Base-by-base conservation (phyloP, 1,284 basidiomycete species). In the Ganoderma sinense region DNA sequence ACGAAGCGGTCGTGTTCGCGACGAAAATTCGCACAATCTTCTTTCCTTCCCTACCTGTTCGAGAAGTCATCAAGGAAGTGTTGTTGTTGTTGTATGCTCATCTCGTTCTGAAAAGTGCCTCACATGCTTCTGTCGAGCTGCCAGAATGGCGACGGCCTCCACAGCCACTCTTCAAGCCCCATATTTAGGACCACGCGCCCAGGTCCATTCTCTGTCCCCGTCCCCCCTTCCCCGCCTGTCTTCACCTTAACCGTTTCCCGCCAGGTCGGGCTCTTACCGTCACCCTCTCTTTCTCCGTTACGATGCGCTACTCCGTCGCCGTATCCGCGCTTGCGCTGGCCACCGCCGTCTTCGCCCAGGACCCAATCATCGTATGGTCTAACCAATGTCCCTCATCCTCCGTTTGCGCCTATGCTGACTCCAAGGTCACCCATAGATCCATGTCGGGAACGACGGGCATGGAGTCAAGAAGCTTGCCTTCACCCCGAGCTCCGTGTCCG, bases 401-500 rank as follows among this genome's bases (percentile, higher is more conserved):
- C 40, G 40, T 58, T 33, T 36, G 18, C 1, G 5, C 64, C 48
- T 20, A 62, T 56, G 11, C 36, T 60, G 43, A 29, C 20, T 39
- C 10, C 29, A 16, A 11, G 11, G 4, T 10, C 31, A 10, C 18
- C 39, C n/a, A 1, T 36, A 75, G 74, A 69, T 77, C 60, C 70
- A 80, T 68, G 84, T 85, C 43, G 83, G 83, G 29, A 69, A 76
- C 10, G 65, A 40, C 33, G 72, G 59, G 2, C 41, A 76, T 36
- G 75, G 77, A 4, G 79, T 77, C 2, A 82, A 81, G 6, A 73
- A 80, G 55, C 84, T 85, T 76, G 81, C 82, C 65, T 89, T 85
- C 80, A 81, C 77, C 45, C 87, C 88, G 2, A 70, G 78, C 53
- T 79, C 70, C 53, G 71, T 88, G 66, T 86, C 75, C 29, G 86